Percentiles rank a stretch among this genome's conserved stretches.
These are phyloP conservation scores for Colletotrichum sp. DNA, from an alignment of 2,329 filamentous ascomycete genomes.

Conservation along the genomic window DNA sequence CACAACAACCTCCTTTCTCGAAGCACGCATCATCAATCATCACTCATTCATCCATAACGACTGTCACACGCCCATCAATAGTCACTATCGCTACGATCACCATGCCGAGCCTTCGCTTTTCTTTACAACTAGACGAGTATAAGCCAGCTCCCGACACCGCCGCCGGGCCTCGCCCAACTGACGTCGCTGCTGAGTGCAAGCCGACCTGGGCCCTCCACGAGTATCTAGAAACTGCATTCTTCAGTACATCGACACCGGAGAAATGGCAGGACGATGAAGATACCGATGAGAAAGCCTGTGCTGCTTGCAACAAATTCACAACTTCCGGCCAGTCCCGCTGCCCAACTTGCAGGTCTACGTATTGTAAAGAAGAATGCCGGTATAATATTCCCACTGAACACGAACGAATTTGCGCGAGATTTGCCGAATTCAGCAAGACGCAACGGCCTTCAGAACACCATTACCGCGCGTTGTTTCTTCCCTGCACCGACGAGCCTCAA, in stretches of 20 bases:
- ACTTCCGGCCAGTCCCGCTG: neutral
- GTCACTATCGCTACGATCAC: neutral
- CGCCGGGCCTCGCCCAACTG: neutral
- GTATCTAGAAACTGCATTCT: fast-evolving
- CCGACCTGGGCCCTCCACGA: neutral
- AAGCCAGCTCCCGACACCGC: neutral
- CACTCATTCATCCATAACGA: neutral
- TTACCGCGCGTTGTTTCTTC: neutral
- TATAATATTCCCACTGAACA: neutral
- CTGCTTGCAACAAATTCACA: neutral
- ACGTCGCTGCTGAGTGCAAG: neutral
- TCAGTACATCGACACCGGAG: fast-evolving
- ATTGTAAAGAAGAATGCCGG: neutral
- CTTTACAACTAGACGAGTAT: neutral
- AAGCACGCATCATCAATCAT: neutral
- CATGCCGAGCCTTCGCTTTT: neutral
- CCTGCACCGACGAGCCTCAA: fast-evolving
- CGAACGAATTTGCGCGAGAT: fast-evolving
- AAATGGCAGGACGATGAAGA: neutral
- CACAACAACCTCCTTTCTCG: neutral
- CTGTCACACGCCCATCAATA: neutral
- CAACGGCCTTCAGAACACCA: neutral
- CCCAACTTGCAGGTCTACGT: neutral
- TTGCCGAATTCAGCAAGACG: neutral
- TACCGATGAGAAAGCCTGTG: neutral